These are phyloP conservation scores for Tulasnella sp. DNA, from an alignment of 768 basidiomycete genomes.

Conservation along the genomic window DNA sequence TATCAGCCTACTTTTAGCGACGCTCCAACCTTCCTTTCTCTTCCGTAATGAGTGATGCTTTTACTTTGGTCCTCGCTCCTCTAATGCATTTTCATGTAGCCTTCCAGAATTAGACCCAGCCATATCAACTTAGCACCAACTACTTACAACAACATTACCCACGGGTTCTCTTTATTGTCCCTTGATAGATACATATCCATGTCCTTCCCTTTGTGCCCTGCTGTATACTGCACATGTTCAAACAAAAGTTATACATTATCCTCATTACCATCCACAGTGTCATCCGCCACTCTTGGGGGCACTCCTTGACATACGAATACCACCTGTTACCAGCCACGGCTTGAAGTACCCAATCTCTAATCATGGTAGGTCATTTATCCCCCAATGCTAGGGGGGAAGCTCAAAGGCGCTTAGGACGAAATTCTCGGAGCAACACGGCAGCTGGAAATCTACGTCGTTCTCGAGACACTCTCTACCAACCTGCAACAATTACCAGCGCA, in stretches of 20 bases:
- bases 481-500: background rate
- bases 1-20: background rate
- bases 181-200: background rate
- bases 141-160: background rate
- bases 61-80: background rate
- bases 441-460: background rate
- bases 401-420: background rate
- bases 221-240: constrained; percentile 12
- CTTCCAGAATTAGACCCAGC: background rate
- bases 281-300: constrained; percentile 44
- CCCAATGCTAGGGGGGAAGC: background rate
- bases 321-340: background rate
- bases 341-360: background rate
- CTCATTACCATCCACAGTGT: constrained; percentile 44
- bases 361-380: background rate
- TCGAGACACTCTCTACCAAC: background rate
- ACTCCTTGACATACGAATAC: no score
- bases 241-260: constrained; percentile 22
- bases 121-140: background rate
- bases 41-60: background rate
- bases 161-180: background rate
- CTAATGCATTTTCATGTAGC: background rate
- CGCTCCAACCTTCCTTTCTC: background rate
- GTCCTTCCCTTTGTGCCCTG: background rate
- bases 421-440: background rate